These are phyloP conservation scores for Lepidium africanum DNA, from an alignment of 345 rosid genomes.

Conservation along the genomic window DNA sequence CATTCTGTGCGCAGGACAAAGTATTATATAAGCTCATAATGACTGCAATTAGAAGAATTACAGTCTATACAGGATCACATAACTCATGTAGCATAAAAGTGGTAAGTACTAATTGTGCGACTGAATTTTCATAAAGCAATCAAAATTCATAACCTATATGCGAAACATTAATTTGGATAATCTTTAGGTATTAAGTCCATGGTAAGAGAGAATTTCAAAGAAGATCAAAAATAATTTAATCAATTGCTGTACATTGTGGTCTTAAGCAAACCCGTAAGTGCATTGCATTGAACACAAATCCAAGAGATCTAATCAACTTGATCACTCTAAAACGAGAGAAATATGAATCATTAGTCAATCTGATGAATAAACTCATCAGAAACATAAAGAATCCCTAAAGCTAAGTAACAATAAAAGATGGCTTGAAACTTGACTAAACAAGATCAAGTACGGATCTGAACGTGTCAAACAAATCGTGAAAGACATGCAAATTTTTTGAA, in stretches of 20 bases:
- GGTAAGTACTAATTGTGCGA: neutral
- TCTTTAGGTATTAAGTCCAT: neutral
- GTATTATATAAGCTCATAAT: neutral
- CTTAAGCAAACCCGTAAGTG: neutral
- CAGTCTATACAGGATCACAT: neutral
- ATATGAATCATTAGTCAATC: neutral
- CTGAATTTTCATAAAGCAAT: neutral
- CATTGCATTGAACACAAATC: conserved; percentile 8
- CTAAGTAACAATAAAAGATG: neutral
- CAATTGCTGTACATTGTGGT: neutral
- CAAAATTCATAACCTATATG: neutral
- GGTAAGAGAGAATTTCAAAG: neutral
- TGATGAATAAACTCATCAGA: neutral
- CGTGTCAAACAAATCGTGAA: conserved; percentile 9
- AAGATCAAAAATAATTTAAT: neutral
- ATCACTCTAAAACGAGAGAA: neutral
- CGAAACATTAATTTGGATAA: neutral
- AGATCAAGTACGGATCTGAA: conserved; percentile 3
- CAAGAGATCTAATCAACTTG: conserved; percentile 1
- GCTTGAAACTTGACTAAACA: neutral
- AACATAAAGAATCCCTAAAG: neutral
- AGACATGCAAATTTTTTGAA: neutral
- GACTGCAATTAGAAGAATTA: neutral
- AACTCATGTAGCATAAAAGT: neutral
- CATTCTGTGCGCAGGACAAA: neutral